Conservation (phyloP, 495 filamentous ascomycete species). For the Penicillium desertorum region DNA sequence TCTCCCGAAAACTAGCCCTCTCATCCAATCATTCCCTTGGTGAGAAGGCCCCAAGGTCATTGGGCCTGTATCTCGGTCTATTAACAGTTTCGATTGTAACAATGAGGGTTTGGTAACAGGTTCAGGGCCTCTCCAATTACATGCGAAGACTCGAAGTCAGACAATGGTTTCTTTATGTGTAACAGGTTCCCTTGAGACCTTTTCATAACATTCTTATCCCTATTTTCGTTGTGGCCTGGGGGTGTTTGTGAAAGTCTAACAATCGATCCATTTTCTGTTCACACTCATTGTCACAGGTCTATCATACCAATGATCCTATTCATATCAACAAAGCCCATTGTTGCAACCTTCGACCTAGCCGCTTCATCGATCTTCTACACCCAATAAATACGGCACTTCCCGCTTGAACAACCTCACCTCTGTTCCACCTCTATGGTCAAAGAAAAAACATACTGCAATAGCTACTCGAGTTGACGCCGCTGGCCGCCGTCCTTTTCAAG, state of each 20-base stretch:
- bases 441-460: slow-evolving; percentile 1
- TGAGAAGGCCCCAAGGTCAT: slow-evolving; percentile 2
- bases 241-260: slow-evolving; percentile 1
- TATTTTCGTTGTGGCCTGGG: slow-evolving; percentile 8
- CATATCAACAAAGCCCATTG: slow-evolving; percentile 8
- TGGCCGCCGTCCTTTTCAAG: slow-evolving; percentile 3
- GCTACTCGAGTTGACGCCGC: neutral
- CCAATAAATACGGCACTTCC: slow-evolving; percentile 7
- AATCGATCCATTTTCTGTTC: slow-evolving; percentile 7
- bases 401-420: neutral
- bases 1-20: slow-evolving; percentile 14
- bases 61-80: slow-evolving; percentile 3
- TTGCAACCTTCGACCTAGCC: slow-evolving; percentile 1
- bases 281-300: neutral
- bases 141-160: neutral
- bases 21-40: slow-evolving; percentile 22
- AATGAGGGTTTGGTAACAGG: slow-evolving; percentile 3
- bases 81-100: slow-evolving; percentile 19
- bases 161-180: slow-evolving; percentile 21
- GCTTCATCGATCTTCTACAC: neutral
- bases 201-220: neutral
- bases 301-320: neutral
- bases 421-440: neutral
- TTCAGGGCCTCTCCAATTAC: slow-evolving; percentile 21
- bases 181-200: slow-evolving; percentile 11